Percentiles rank a stretch among this genome's conserved stretches.
Evolutionary conservation across 257 asterid genomes (phyloP).

Genomic region (Phtheirospermum japonicum): DNA sequence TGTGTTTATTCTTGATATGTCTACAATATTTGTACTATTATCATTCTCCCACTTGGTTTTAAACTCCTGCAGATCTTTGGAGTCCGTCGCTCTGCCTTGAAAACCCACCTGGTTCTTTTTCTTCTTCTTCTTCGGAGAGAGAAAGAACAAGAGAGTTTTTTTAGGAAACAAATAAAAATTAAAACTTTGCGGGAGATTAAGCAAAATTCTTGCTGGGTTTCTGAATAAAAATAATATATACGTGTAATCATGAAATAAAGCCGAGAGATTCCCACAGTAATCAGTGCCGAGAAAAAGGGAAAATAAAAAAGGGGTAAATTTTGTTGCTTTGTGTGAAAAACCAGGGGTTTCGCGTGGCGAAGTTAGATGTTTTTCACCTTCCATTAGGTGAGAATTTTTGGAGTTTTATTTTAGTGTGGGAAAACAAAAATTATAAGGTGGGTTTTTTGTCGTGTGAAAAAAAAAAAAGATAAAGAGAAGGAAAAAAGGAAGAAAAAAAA

Average conservation of each 20-base stretch:
- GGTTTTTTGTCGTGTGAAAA: slow-evolving; percentile 15
- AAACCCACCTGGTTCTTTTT: slow-evolving; percentile 22
- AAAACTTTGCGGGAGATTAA: not conserved
- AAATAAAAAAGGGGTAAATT: slow-evolving; percentile 3
- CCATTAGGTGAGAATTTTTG: slow-evolving; percentile 30
- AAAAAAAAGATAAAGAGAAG: not conserved
- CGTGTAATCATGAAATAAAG: no score
- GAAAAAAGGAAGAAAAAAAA: not conserved
- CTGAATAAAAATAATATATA: no score
- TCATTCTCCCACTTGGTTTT: not conserved
- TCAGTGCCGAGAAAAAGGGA: not conserved
- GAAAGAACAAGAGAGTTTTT: slow-evolving; percentile 3
- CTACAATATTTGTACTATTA: not conserved
- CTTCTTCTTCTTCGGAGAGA: slow-evolving; percentile 27
- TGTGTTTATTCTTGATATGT: slow-evolving; percentile 26
- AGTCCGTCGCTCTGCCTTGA: not conserved
- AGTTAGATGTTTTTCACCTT: slow-evolving; percentile 31
- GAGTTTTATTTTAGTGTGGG: slow-evolving; percentile 17
- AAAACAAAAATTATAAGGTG: slow-evolving; percentile 16
- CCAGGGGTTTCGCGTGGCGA: slow-evolving; percentile 30
- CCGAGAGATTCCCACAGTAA: slow-evolving; percentile 4
- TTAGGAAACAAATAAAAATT: not conserved
- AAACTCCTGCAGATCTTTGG: not conserved
- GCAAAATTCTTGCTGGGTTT: slow-evolving; percentile 20
- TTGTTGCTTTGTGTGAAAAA: slow-evolving; percentile 26